phyloP scores from a whole-genome alignment of 345 rosid genomes.

The Citropsis articulata region DNA sequence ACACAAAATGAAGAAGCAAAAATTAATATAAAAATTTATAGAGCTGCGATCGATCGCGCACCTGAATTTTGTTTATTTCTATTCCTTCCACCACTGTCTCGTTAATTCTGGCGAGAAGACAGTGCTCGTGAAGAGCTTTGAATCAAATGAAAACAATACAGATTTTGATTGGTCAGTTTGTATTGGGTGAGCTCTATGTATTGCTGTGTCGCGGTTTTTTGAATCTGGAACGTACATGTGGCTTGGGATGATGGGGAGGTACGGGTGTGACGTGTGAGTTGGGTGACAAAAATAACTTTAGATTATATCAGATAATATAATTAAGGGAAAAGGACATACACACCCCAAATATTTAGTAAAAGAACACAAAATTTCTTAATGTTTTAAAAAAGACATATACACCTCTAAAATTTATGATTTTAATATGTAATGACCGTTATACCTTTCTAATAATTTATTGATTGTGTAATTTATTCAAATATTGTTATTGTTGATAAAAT shows the following conservation, averaged over 20 bases:
- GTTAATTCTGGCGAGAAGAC: not conserved
- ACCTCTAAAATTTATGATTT: too few relatives aligned
- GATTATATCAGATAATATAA: too few relatives aligned
- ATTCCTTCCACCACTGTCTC: not conserved
- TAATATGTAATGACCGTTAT: too few relatives aligned
- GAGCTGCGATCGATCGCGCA: conserved; percentile 3
- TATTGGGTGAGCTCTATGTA: not conserved
- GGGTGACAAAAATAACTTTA: too few relatives aligned
- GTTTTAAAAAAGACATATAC: too few relatives aligned
- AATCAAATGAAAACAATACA: not conserved
- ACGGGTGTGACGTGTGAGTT: too few relatives aligned
- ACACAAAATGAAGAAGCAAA: not conserved
- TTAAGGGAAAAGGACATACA: too few relatives aligned
- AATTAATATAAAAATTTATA: not conserved
- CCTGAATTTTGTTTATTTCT: not conserved
- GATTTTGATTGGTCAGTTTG: not conserved
- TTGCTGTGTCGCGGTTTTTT: not conserved
- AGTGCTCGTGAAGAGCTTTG: not conserved
- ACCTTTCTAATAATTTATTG: too few relatives aligned
- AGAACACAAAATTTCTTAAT: too few relatives aligned
- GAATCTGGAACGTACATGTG: conserved; percentile 5
- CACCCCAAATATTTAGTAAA: too few relatives aligned
- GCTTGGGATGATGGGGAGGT: not conserved
- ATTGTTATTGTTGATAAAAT: too few relatives aligned
- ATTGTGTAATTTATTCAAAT: too few relatives aligned